Percentiles rank a stretch among this genome's conserved stretches.
phyloP scores from a whole-genome alignment of 2,329 filamentous ascomycete species.

The Paraphaeosphaeria sporulosa region DNA sequence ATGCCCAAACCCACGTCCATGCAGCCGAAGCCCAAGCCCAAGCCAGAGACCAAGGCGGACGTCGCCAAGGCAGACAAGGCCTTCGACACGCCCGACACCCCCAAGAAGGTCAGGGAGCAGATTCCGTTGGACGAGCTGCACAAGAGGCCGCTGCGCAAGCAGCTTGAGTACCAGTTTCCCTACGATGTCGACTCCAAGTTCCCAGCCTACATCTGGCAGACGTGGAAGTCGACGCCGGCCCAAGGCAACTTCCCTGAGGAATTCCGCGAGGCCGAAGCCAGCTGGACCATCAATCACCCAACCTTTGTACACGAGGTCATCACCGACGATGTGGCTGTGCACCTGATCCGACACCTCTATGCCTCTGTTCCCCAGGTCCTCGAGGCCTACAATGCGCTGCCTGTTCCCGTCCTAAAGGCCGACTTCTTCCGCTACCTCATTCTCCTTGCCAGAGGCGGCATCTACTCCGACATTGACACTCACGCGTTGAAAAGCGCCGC shows the following conservation, averaged over 20 bases:
- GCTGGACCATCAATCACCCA: constrained; percentile 87
- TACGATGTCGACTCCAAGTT: constrained; percentile 91
- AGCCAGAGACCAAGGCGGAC: constrained; percentile 26
- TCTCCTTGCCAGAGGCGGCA: constrained; percentile 77
- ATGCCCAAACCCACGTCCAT: constrained; percentile 45
- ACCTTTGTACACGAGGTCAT: constrained; percentile 96
- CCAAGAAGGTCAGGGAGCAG: constrained; percentile 60
- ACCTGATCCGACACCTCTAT: constrained; percentile 86
- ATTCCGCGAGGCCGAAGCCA: constrained; percentile 84
- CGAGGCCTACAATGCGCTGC: constrained; percentile 58
- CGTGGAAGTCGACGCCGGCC: constrained; percentile 88
- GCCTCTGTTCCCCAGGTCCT: constrained; percentile 66
- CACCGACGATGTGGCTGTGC: constrained; percentile 84
- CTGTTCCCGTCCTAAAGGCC: constrained; percentile 64
- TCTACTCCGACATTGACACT: constrained; percentile 88
- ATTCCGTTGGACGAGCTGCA: constrained; percentile 74
- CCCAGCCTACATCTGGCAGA: constrained; percentile 99
- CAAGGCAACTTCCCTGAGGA: constrained; percentile 75
- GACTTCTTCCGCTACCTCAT: constrained; percentile 75
- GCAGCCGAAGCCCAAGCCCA: constrained; percentile 36
- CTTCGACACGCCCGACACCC: constrained; percentile 39
- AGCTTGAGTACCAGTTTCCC: constrained; percentile 90
- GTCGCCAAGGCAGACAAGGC: constrained; percentile 29
- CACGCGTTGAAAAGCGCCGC: constrained; percentile 80
- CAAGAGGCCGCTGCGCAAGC: constrained; percentile 75